Conservation (phyloP, 1,284 basidiomycete species). For the Ceratobasidium theobromae region DNA sequence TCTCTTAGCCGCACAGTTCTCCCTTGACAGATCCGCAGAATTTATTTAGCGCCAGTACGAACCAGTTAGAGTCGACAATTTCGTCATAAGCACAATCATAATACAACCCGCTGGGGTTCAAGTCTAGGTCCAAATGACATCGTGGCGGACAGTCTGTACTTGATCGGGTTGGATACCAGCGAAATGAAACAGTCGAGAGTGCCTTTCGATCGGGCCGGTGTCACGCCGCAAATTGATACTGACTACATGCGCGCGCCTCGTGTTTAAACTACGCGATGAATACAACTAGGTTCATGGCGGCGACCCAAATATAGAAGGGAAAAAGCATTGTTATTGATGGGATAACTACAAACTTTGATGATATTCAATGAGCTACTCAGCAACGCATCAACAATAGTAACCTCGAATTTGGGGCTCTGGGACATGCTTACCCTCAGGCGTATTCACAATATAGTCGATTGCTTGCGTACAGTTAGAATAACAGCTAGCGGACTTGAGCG, state of each 20-base stretch:
- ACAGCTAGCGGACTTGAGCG: slow-evolving; percentile 33
- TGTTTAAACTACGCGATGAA: not conserved
- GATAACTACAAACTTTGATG: slow-evolving; percentile 25
- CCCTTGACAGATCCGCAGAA: not conserved
- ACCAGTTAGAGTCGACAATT: not conserved
- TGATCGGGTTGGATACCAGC: too few relatives aligned
- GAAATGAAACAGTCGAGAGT: not conserved
- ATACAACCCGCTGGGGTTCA: too few relatives aligned
- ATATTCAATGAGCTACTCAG: slow-evolving; percentile 19
- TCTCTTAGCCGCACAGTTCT: not conserved
- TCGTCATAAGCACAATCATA: not conserved
- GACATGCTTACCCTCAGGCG: slow-evolving; percentile 72
- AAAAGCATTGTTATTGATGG: slow-evolving; percentile 26
- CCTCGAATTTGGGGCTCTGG: not conserved
- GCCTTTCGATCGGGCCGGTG: not conserved
- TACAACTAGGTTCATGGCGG: not conserved
- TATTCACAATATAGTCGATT: slow-evolving; percentile 96
- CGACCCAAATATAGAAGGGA: not conserved
- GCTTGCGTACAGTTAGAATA: slow-evolving; percentile 53
- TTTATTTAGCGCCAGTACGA: not conserved
- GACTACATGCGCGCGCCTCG: not conserved
- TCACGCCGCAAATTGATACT: not conserved
- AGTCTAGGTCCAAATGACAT: too few relatives aligned
- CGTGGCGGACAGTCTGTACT: too few relatives aligned
- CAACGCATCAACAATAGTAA: not conserved